Base-by-base conservation (phyloP, 2,329 filamentous ascomycete genomes). In the Fonsecaea erecta region DNA sequence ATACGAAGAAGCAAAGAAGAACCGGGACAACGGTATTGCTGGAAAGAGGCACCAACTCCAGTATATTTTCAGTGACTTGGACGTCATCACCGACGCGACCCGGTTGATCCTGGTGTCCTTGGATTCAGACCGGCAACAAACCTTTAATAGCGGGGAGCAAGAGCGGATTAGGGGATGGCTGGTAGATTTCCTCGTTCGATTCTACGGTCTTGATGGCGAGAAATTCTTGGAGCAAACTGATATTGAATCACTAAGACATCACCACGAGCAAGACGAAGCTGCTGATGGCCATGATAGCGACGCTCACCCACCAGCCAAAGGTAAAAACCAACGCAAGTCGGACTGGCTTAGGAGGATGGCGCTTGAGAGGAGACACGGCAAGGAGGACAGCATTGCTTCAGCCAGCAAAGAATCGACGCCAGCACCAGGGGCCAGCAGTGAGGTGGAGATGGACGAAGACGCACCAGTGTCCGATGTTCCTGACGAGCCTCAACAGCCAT, bases 391-490 rank as follows among this genome's bases (percentile, higher is more conserved):
- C 71, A 82, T 86, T n/a, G 86, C 86, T 1, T 89, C 90, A 26
- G 88, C 86, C 14, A 97, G 92, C 79, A 92, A 96, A 73, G 93
- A 95, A 72, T 93, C 90, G 0, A 97, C 93, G 0, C 94, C 95
- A 0, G 65, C 66, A 48, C 70, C 67, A 8, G 64, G 57, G 26
- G 65, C 60, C 11, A 53, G 56, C 26, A 69, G 62, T 43, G 71
- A 72, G 60, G 67, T 71, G 61, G 71, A 71, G n/a, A 28, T 67
- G 14, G 91, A 95, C 71, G 91, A 94, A 68, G 92, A 95, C 35
- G 87, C 88, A 60, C 84, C 90, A 67, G 77, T 81, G 35, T 75
- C 82, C 74, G 82, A 84, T 18, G 79, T 80, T 32, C 76, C 77
- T 16, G 80, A 71, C 6, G 51, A 65, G n/a, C 53, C 62, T 21